Conservation (phyloP, 305 asterid genomes). For the Fraxinus sp. region DNA sequence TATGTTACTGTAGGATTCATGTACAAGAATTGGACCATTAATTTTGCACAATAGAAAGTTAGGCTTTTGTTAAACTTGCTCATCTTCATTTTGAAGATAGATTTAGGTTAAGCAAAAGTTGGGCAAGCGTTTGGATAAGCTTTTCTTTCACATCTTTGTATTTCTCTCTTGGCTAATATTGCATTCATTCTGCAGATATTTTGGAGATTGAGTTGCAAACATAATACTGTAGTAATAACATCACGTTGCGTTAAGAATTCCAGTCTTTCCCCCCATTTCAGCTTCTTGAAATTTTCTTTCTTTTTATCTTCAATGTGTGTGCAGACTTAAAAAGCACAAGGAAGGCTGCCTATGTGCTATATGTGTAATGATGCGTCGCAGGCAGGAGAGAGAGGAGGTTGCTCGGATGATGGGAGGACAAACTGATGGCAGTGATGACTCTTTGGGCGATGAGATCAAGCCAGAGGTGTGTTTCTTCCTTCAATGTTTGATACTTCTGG, state of each 20-base stretch:
- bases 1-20: constrained; percentile 31
- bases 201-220: neutral
- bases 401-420: constrained; percentile 63
- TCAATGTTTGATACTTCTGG: constrained; percentile 1
- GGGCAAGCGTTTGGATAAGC: neutral
- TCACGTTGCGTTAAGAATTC: neutral
- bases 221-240: neutral
- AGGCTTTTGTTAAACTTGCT: neutral
- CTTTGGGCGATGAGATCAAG: constrained; percentile 56
- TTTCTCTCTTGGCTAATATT: neutral
- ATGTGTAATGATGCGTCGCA: constrained; percentile 93
- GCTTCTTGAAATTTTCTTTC: neutral
- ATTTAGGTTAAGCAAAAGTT: neutral
- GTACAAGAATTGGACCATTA: neutral
- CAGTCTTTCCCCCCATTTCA: neutral
- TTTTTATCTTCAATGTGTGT: neutral
- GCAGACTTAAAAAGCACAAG: constrained; percentile 91
- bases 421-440: constrained; percentile 68
- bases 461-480: constrained; percentile 50
- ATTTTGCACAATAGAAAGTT: neutral
- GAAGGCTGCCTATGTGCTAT: constrained; percentile 95
- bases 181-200: neutral
- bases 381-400: constrained; percentile 89
- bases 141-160: neutral
- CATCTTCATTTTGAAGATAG: neutral